Conservation (phyloP, 306 rosid genomes). For the Rosa chinensis region DNA sequence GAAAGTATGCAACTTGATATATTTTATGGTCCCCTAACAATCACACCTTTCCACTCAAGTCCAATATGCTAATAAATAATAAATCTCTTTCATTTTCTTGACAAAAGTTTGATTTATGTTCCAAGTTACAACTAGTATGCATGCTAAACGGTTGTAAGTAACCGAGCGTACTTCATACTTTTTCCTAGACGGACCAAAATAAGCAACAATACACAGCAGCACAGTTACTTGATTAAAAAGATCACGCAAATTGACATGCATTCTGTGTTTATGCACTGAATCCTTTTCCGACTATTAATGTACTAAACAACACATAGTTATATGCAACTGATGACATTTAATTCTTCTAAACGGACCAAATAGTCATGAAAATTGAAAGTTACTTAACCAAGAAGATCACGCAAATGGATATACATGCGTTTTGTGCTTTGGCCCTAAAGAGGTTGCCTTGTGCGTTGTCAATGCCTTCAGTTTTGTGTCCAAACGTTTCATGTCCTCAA, state of each 20-base stretch:
- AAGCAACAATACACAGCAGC: not conserved
- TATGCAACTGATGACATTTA: not conserved
- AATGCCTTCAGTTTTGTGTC: not conserved
- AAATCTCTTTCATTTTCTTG: not conserved
- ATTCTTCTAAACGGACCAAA: not conserved
- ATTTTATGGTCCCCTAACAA: not conserved
- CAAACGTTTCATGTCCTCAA: not conserved
- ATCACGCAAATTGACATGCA: constrained; percentile 4
- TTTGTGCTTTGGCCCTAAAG: not conserved
- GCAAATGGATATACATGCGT: not conserved
- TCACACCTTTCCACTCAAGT: not conserved
- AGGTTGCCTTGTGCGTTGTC: not conserved
- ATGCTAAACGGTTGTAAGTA: not conserved
- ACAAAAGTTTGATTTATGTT: not conserved
- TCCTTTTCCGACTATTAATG: not conserved
- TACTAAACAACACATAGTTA: not conserved
- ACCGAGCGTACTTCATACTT: not conserved
- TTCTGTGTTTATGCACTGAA: not conserved
- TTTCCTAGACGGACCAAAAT: not conserved
- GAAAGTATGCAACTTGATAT: not conserved
- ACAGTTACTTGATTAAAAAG: too few species aligned
- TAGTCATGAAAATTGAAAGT: not conserved
- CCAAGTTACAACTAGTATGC: not conserved
- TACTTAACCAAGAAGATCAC: not conserved
- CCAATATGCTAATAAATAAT: not conserved